Evolutionary conservation across 345 rosid species (phyloP).

Genomic region (Raphanus raphanistrum): DNA sequence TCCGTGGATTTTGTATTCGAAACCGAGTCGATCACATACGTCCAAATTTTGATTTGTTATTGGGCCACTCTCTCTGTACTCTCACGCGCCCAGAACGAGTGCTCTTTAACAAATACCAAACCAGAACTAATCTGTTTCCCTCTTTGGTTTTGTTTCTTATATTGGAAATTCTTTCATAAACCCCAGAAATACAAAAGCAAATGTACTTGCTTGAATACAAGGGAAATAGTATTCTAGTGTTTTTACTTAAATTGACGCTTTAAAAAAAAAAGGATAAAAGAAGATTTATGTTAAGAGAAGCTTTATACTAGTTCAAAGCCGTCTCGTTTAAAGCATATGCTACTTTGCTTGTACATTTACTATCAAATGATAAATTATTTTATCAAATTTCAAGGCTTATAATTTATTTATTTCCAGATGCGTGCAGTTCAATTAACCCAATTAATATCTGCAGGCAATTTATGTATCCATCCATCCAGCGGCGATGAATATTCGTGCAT

Average conservation of each 20-base stretch:
- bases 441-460: conserved; percentile 16
- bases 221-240: not conserved
- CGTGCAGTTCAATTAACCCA: conserved; percentile 1
- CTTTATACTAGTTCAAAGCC: not conserved
- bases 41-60: conserved; percentile 27
- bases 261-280: not conserved
- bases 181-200: not conserved
- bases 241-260: not conserved
- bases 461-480: not conserved
- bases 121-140: not conserved
- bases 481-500: conserved; percentile 4
- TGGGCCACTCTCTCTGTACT: conserved; percentile 12
- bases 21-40: conserved; percentile 38
- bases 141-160: not conserved
- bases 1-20: conserved; percentile 3
- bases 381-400: not conserved
- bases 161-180: not conserved
- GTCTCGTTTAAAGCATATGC: not conserved
- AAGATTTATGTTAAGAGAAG: not conserved
- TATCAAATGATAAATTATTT: not conserved
- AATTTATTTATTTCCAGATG: not conserved
- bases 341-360: not conserved
- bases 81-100: conserved; percentile 24
- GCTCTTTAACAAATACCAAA: not conserved
- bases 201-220: not conserved